These are phyloP conservation scores for Davidsoniella neocaledoniae DNA, from an alignment of 2,329 filamentous ascomycete species.

Conservation along the genomic window DNA sequence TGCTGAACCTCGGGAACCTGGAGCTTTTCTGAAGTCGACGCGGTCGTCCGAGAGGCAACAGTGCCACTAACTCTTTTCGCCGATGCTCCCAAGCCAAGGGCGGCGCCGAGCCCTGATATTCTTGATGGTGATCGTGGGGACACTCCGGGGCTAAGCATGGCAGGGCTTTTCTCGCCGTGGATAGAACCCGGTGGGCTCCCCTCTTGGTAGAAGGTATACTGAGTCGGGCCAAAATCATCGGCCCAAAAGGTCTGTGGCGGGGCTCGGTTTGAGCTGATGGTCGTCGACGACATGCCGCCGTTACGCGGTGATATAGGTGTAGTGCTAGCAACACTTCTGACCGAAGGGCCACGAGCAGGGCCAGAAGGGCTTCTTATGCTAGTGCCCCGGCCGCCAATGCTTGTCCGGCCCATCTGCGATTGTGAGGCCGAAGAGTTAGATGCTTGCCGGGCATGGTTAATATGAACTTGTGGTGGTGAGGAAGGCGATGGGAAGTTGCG, in stretches of 20 bases:
- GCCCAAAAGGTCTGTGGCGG: neutral
- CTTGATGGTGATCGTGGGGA: neutral
- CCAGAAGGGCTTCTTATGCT: neutral
- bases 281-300: neutral
- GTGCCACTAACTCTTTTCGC: neutral
- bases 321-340: neutral
- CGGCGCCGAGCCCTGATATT: neutral
- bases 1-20: neutral
- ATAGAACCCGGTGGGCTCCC: neutral
- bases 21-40: neutral
- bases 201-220: constrained; percentile 12
- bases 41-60: neutral
- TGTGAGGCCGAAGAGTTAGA: neutral
- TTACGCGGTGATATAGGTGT: neutral
- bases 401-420: neutral
- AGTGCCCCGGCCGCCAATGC: neutral
- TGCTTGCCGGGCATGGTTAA: neutral
- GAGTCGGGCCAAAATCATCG: constrained; percentile 3
- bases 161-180: neutral
- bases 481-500: neutral
- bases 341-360: constrained; percentile 4
- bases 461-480: neutral
- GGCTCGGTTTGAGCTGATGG: neutral
- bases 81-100: neutral
- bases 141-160: neutral